phyloP scores from a whole-genome alignment of 805 yeast species.

The Lachancea dasiensis region DNA sequence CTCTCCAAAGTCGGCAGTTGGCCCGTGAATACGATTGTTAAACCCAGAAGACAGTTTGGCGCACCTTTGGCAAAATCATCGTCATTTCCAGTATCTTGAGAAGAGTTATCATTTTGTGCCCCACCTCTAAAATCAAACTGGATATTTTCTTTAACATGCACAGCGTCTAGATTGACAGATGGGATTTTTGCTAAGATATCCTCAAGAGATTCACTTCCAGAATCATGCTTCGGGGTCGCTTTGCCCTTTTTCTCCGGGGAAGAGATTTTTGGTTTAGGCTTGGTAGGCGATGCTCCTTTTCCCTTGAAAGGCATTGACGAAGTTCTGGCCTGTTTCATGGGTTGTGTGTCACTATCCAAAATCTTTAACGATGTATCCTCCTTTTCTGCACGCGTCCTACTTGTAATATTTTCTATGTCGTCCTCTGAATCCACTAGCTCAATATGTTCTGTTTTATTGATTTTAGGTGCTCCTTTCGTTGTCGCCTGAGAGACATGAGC shows the following conservation, averaged over 20 bases:
- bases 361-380: conserved; percentile 3
- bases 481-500: neutral
- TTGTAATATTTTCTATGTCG: conserved; percentile 3
- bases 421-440: conserved; percentile 8
- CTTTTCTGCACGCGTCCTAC: neutral
- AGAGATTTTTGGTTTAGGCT: neutral
- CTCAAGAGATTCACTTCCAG: conserved; percentile 15
- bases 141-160: conserved; percentile 43
- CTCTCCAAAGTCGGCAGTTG: conserved; percentile 74
- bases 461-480: conserved; percentile 1
- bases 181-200: conserved; percentile 52
- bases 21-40: conserved; percentile 93
- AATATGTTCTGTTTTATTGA: conserved; percentile 5
- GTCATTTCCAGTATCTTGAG: conserved; percentile 21
- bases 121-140: conserved; percentile 56
- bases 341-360: conserved; percentile 1
- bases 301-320: neutral
- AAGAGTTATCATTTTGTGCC: conserved; percentile 34
- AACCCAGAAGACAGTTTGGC: conserved; percentile 79
- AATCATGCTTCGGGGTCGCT: neutral
- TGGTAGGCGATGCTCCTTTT: neutral
- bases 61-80: conserved; percentile 70
- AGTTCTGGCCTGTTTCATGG: neutral
- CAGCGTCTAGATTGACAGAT: conserved; percentile 59
- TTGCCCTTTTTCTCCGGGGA: conserved; percentile 1